Conservation (phyloP, 768 basidiomycete genomes). For the Leucocoprinus birnbaumii region DNA sequence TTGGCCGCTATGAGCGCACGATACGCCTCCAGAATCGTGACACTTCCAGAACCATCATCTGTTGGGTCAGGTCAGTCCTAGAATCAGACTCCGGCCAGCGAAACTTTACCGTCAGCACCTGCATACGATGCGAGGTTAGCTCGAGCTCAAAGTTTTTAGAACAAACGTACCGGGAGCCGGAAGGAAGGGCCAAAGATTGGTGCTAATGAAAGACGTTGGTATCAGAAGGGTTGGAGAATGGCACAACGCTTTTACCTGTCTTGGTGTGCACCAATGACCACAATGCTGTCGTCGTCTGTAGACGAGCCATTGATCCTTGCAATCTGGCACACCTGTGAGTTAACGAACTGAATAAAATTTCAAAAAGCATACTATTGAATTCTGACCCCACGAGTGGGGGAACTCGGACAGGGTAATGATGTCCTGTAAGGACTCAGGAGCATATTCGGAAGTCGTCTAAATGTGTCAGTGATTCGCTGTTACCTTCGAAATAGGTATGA, state of each 20-base stretch:
- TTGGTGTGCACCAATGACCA: constrained; percentile 80
- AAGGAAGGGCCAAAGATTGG: constrained; percentile 76
- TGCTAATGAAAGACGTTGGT: constrained; percentile 33
- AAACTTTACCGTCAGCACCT: constrained; percentile 48
- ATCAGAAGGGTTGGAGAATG: not conserved
- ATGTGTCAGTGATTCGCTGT: constrained; percentile 7
- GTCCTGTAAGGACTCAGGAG: constrained; percentile 50
- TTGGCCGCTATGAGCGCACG: constrained; percentile 65
- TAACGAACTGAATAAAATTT: constrained; percentile 2
- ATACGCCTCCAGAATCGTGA: constrained; percentile 78
- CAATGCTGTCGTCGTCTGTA: constrained; percentile 51
- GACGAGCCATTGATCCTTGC: constrained; percentile 74
- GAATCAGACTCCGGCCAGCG: constrained; percentile 8
- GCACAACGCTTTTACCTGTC: constrained; percentile 52
- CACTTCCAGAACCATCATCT: constrained; percentile 80
- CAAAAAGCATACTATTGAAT: constrained; percentile 58
- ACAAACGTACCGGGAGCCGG: constrained; percentile 64
- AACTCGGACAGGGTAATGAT: constrained; percentile 72
- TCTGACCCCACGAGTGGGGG: constrained; percentile 82
- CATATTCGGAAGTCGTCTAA: constrained; percentile 65
- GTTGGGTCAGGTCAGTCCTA: constrained; percentile 19
- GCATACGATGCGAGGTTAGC: constrained; percentile 10
- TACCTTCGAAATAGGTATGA: constrained; percentile 4
- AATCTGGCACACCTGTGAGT: constrained; percentile 43
- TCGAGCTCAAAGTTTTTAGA: constrained; percentile 1